Percentiles rank a stretch among this genome's conserved stretches.
These are phyloP conservation scores for Dovyalis caffra DNA, from an alignment of 345 rosid species.

Conservation along the genomic window DNA sequence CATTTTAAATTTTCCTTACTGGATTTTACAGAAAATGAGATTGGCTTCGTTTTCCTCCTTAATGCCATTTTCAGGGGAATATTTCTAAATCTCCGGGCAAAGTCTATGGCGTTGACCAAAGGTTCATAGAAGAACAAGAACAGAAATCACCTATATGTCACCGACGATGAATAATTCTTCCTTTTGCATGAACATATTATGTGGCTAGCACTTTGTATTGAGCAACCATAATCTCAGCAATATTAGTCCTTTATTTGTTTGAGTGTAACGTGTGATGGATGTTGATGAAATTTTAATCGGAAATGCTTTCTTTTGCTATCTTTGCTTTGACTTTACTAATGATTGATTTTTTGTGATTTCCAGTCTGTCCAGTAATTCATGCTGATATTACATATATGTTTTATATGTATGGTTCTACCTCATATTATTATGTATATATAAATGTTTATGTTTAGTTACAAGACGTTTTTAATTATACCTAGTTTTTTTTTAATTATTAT, in stretches of 20 bases:
- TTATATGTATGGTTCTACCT: no score
- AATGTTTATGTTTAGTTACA: no score
- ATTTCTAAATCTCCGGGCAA: constrained; percentile 74
- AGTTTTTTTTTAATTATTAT: no score
- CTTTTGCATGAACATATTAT: neutral
- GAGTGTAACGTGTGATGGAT: neutral
- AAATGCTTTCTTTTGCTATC: neutral
- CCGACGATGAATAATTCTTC: neutral
- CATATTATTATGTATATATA: no score
- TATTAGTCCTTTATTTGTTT: neutral
- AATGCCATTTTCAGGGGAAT: constrained; percentile 67
- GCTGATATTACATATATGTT: no score
- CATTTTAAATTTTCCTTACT: neutral
- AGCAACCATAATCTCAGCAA: neutral
- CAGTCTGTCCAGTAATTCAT: no score
- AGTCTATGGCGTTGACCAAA: constrained; percentile 57
- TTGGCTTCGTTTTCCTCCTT: neutral
- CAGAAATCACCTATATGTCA: neutral
- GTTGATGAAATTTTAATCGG: neutral
- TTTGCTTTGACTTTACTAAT: neutral
- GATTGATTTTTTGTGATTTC: neutral
- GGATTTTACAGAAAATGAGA: neutral
- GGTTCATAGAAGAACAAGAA: constrained; percentile 26
- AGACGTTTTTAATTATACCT: no score
- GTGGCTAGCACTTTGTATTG: neutral